Conservation (phyloP, 2,329 filamentous ascomycete species). For the Nemania bipapillata region DNA sequence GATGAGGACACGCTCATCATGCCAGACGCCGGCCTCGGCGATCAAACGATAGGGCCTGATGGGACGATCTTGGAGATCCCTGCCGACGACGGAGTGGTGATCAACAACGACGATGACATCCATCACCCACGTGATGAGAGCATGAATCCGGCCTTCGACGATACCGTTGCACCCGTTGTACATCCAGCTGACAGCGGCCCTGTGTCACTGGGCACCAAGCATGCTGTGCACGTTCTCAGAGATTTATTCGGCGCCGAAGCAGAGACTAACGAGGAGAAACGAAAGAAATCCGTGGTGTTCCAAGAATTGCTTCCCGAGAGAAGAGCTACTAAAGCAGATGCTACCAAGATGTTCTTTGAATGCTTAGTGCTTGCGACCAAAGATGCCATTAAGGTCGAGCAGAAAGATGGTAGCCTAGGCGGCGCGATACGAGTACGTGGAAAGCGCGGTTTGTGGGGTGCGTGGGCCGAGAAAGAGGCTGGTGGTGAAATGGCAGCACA, state of each 20-base stretch:
- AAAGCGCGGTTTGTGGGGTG: slow-evolving; percentile 96
- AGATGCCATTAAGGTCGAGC: slow-evolving; percentile 96
- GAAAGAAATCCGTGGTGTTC: slow-evolving; percentile 84
- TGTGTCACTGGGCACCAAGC: slow-evolving; percentile 90
- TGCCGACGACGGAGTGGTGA: slow-evolving; percentile 61
- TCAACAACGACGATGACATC: slow-evolving; percentile 60
- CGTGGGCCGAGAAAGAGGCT: slow-evolving; percentile 86
- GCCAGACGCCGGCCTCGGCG: slow-evolving; percentile 63
- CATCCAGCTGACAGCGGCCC: slow-evolving; percentile 86
- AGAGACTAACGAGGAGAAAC: slow-evolving; percentile 74
- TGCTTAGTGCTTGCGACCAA: slow-evolving; percentile 95
- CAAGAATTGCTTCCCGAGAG: slow-evolving; percentile 88
- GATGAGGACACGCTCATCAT: slow-evolving; percentile 67
- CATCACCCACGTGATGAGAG: slow-evolving; percentile 58
- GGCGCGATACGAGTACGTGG: slow-evolving; percentile 84
- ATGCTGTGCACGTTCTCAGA: slow-evolving; percentile 92
- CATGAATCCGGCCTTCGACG: slow-evolving; percentile 75
- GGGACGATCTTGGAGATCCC: slow-evolving; percentile 73
- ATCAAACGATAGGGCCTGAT: slow-evolving; percentile 66
- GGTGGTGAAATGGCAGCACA: slow-evolving; percentile 70
- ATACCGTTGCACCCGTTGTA: slow-evolving; percentile 77
- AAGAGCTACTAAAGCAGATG: slow-evolving; percentile 84
- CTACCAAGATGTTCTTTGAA: slow-evolving; percentile 99
- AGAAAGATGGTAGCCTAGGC: slow-evolving; percentile 76
- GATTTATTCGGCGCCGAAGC: slow-evolving; percentile 83